Base-by-base conservation (phyloP, 495 filamentous ascomycete genomes). In the Aspergillus sparsus region DNA sequence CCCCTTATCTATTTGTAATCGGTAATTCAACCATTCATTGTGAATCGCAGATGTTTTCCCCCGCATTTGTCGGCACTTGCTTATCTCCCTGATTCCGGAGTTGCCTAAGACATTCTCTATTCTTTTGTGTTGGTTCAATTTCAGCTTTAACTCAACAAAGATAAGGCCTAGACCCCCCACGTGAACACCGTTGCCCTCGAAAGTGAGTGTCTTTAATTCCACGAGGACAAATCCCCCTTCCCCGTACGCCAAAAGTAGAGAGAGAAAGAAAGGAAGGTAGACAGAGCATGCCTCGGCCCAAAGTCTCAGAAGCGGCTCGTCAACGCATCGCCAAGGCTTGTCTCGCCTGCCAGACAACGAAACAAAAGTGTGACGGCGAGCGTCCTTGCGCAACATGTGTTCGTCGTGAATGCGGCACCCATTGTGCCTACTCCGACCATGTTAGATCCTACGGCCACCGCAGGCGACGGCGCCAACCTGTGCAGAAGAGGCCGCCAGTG, bases 361-460 rank as follows among this genome's bases (percentile, higher is more conserved):
- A 46, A 16, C 42, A 46, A 16, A 46, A 46, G 15, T 46, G 42
- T 7, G 42, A 46, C 42, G 42, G 42, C 3, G 7, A 46, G 7
- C 35, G 31, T n/a, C 49, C 49, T 16, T 52, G 49, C 10, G 36
- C 5, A 2, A 2, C 49, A 4, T 52, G 49, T 10, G 10, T 6
- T 36, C 21, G 49, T 7, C 49, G 31, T 0, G 31, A 15, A 36
- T 33, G 18, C 31, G n/a, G 31, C 12, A 13, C 4, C 1, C 7
- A 36, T 0, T 52, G 49, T 16, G 49, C 49, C 1, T 52, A 52
- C 13, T 52, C 49, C 9, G 49, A 52, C 21, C 49, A 52, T 15
- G 31, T 52, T 27, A 8, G 49, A 34, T 52, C 49, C 5, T 52
- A 52, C 32, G 49, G 49, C 21, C 49, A 52, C 6, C 49, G 18